Conservation (phyloP, 1,284 basidiomycete species). For the Fomitopsis betulina region DNA sequence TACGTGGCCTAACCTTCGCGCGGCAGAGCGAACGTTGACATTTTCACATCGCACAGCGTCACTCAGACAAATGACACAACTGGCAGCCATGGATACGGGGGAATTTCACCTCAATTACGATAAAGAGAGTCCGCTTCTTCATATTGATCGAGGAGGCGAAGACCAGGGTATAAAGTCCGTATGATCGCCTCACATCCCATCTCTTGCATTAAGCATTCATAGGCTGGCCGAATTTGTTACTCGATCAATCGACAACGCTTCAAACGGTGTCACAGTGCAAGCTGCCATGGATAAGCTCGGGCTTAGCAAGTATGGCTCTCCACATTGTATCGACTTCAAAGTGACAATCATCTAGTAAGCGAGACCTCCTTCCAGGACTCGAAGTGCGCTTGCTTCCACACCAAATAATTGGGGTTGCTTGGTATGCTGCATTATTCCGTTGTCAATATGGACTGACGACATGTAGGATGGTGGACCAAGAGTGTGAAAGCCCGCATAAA, state of each 20-base stretch:
- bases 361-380: conserved; percentile 55
- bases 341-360: conserved; percentile 30
- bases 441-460: conserved; percentile 19
- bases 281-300: conserved; percentile 47
- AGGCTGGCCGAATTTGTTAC: conserved; percentile 61
- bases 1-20: neutral
- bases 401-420: conserved; percentile 69
- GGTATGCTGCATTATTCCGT: conserved; percentile 34
- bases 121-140: conserved; percentile 9
- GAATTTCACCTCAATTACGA: conserved; percentile 17
- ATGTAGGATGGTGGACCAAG: conserved; percentile 57
- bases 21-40: neutral
- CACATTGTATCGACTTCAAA: neutral
- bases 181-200: neutral
- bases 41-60: neutral
- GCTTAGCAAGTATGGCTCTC: conserved; percentile 38
- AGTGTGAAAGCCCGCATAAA: conserved; percentile 37
- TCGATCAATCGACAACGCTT: conserved; percentile 48
- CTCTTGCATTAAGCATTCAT: neutral
- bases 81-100: neutral
- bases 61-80: neutral
- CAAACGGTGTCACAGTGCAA: conserved; percentile 45
- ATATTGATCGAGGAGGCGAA: conserved; percentile 17
- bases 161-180: conserved; percentile 15
- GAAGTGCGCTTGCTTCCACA: conserved; percentile 65